Evolutionary conservation across 73 alveolate genomes (phyloP).

Genomic region (Paramecium bursaria): DNA sequence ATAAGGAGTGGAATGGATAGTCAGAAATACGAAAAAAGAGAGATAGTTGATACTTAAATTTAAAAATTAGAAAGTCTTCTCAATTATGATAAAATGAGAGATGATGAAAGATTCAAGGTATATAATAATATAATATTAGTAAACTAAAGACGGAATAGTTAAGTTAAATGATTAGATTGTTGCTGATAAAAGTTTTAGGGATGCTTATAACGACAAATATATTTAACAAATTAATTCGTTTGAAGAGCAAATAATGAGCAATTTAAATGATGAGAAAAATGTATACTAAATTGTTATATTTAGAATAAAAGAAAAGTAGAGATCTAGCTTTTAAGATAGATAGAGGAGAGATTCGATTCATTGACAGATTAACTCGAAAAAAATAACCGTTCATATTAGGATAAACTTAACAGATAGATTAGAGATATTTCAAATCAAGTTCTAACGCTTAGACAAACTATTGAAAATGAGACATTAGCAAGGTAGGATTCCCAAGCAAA

Average conservation of each 20-base stretch:
- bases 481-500: slow-evolving; percentile 36
- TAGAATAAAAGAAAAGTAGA: slow-evolving; percentile 54
- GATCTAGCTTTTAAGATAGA: slow-evolving; percentile 15
- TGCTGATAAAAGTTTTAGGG: slow-evolving; percentile 30
- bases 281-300: background rate
- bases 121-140: background rate
- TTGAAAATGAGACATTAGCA: slow-evolving; percentile 41
- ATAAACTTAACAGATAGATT: slow-evolving; percentile 3
- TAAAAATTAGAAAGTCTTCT: slow-evolving; percentile 33
- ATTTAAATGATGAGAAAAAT: slow-evolving; percentile 36
- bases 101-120: slow-evolving; percentile 48
- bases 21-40: slow-evolving; percentile 43
- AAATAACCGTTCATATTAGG: slow-evolving; percentile 1
- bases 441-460: background rate
- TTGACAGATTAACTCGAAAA: background rate
- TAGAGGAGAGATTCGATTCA: slow-evolving; percentile 45
- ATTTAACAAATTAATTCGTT: background rate
- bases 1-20: slow-evolving; percentile 37
- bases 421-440: slow-evolving; percentile 15
- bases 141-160: background rate
- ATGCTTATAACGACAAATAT: background rate
- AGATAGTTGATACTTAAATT: slow-evolving; percentile 30
- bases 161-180: background rate
- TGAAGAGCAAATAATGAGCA: slow-evolving; percentile 4
- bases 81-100: slow-evolving; percentile 46